Conservation (phyloP, 768 basidiomycete species). For the Hericium erinaceus region DNA sequence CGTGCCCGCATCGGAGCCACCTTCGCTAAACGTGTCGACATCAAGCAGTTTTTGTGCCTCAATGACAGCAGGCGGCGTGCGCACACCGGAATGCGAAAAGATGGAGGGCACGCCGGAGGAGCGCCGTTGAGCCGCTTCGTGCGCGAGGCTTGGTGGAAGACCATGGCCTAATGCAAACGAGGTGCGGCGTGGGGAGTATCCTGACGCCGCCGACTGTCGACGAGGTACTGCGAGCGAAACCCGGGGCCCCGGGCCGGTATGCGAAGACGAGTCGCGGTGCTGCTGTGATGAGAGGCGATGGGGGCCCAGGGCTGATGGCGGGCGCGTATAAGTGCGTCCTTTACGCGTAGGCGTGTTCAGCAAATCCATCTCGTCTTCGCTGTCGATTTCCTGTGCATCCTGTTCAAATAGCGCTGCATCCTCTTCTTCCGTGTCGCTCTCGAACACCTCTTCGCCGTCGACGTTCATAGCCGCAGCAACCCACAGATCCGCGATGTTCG, state of each 20-base stretch:
- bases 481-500: conserved; percentile 94
- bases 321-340: not conserved
- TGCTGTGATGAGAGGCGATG: conserved; percentile 2
- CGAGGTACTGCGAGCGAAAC: conserved; percentile 19
- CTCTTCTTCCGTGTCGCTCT: conserved; percentile 34
- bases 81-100: conserved; percentile 77
- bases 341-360: conserved; percentile 2
- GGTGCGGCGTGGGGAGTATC: conserved; percentile 6
- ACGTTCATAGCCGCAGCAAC: conserved; percentile 94
- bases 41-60: conserved; percentile 63
- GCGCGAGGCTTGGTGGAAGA: not conserved
- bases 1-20: conserved; percentile 20
- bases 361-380: conserved; percentile 18
- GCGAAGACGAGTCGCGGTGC: conserved; percentile 12
- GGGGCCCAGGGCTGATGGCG: conserved; percentile 3
- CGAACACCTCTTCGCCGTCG: conserved; percentile 79
- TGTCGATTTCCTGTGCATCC: conserved; percentile 20
- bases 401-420: not conserved
- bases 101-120: conserved; percentile 63
- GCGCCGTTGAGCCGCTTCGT: conserved; percentile 30
- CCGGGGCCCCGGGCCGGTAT: conserved; percentile 2
- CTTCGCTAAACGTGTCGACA: conserved; percentile 23
- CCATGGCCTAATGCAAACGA: conserved; percentile 11
- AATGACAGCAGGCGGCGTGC: conserved; percentile 63
- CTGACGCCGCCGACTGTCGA: not conserved